Percentiles rank a stretch among this genome's conserved stretches.
These are phyloP conservation scores for Apiotrichum mycotoxinovorans DNA, from an alignment of 1,284 basidiomycete species.

Conservation along the genomic window DNA sequence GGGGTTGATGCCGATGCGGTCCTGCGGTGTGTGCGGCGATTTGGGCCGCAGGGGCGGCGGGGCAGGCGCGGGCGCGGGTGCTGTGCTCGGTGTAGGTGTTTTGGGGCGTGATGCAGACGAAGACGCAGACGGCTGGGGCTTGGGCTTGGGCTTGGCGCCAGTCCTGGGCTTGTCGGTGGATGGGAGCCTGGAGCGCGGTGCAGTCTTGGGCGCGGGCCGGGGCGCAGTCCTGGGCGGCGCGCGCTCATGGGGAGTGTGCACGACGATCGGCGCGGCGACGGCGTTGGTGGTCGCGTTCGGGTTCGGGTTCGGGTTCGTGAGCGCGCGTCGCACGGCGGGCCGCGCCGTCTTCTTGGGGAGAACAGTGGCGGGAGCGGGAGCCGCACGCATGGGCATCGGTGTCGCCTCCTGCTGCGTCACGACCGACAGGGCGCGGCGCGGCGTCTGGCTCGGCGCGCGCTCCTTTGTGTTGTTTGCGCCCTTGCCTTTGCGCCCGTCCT, in stretches of 20 bases:
- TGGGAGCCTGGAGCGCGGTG: too few species aligned
- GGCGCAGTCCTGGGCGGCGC: not conserved
- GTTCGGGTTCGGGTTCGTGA: not conserved
- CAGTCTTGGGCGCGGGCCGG: too few species aligned
- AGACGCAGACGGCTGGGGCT: not conserved
- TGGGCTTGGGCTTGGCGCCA: too few species aligned
- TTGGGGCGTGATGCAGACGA: not conserved
- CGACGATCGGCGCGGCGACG: too few species aligned
- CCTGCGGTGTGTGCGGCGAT: not conserved
- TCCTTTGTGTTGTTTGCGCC: not conserved
- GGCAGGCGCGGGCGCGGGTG: not conserved
- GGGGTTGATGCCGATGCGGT: slow-evolving; percentile 1
- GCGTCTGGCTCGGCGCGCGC: not conserved
- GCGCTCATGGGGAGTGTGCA: not conserved
- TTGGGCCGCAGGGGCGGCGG: not conserved
- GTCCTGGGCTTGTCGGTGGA: too few species aligned
- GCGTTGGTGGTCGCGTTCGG: too few species aligned
- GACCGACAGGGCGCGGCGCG: not conserved
- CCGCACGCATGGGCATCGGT: not conserved
- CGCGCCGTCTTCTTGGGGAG: not conserved
- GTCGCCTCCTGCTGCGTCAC: not conserved
- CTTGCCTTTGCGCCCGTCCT: too few species aligned
- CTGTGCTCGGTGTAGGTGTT: not conserved
- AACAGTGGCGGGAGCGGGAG: not conserved
- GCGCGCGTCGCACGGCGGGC: not conserved